These are phyloP conservation scores for Penicillium aurantiogriseum DNA, from an alignment of 2,329 filamentous ascomycete species.

Conservation along the genomic window DNA sequence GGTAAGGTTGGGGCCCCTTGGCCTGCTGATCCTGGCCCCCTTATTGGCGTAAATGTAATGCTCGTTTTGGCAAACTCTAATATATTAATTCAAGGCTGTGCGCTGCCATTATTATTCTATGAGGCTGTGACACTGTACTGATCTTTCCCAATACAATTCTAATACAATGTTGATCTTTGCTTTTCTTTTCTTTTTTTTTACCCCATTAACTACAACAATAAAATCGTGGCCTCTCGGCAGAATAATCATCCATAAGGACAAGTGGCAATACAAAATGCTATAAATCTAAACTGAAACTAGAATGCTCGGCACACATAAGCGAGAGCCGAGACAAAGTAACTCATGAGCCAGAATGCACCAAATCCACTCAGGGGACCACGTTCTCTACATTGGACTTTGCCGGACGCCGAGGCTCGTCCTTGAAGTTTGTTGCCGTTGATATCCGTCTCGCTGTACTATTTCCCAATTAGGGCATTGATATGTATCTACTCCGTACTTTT, in stretches of 20 bases:
- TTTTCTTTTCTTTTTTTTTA: not conserved
- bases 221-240: not conserved
- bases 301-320: slow-evolving; percentile 5
- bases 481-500: not conserved
- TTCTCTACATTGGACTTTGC: not conserved
- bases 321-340: not conserved
- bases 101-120: not conserved
- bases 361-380: not conserved
- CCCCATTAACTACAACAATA: not conserved
- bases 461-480: not conserved
- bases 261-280: not conserved
- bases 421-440: not conserved
- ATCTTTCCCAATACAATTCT: not conserved
- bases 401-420: not conserved
- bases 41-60: slow-evolving; percentile 18
- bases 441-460: not conserved
- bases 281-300: not conserved
- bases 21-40: slow-evolving; percentile 22
- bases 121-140: not conserved
- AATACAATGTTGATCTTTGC: not conserved
- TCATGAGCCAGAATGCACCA: not conserved
- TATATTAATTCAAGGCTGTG: slow-evolving; percentile 18
- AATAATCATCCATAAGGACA: not conserved
- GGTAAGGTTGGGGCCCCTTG: slow-evolving; percentile 37
- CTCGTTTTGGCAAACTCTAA: slow-evolving; percentile 18